Percentiles rank a stretch among this genome's conserved stretches.
Conservation (phyloP, 2,329 filamentous ascomycete species). For the Xylariaceae sp. region DNA sequence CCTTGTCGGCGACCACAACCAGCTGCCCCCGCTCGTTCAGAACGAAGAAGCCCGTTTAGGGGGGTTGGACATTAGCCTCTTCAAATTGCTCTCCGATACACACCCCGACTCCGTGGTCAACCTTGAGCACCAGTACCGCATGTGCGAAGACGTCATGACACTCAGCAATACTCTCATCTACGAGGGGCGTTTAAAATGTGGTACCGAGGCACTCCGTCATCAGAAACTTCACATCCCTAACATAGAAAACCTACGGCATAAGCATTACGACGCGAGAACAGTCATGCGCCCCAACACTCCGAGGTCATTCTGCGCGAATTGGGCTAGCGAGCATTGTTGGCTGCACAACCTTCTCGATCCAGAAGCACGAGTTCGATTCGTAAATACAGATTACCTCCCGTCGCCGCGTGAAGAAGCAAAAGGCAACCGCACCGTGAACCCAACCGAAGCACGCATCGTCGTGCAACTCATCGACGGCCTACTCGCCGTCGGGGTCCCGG, state of each 20-base stretch:
- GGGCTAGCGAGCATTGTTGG: slow-evolving; percentile 61
- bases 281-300: slow-evolving; percentile 40
- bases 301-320: slow-evolving; percentile 53
- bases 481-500: slow-evolving; percentile 68
- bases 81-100: slow-evolving; percentile 85
- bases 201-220: slow-evolving; percentile 69
- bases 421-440: slow-evolving; percentile 85
- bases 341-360: slow-evolving; percentile 68
- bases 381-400: slow-evolving; percentile 80
- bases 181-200: slow-evolving; percentile 83
- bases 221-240: slow-evolving; percentile 66
- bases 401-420: slow-evolving; percentile 66
- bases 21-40: slow-evolving; percentile 88
- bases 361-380: slow-evolving; percentile 71
- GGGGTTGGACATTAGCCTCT: slow-evolving; percentile 87
- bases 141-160: slow-evolving; percentile 96
- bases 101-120: slow-evolving; percentile 87
- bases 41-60: slow-evolving; percentile 83
- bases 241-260: slow-evolving; percentile 55
- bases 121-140: slow-evolving; percentile 93
- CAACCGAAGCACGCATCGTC: slow-evolving; percentile 73
- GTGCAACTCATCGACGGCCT: slow-evolving; percentile 78
- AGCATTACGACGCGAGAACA: slow-evolving; percentile 53
- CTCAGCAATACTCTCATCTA: slow-evolving; percentile 94
- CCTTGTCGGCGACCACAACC: slow-evolving; percentile 93